These are phyloP conservation scores for Lentinus brumalis DNA, from an alignment of 768 basidiomycete genomes.

Conservation along the genomic window DNA sequence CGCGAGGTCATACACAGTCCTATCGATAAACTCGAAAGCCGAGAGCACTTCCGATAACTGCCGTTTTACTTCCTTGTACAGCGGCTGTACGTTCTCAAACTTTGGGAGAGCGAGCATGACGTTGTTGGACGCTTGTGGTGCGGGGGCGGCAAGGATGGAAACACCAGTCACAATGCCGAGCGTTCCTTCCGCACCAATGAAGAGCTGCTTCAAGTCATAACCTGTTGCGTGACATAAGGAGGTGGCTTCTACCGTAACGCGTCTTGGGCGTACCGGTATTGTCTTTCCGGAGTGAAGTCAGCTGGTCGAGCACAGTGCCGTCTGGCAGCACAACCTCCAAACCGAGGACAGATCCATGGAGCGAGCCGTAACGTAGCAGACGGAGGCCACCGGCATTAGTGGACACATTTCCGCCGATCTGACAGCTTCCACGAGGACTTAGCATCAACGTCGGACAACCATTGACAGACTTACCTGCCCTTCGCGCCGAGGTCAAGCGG, in stretches of 20 bases:
- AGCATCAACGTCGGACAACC: background rate
- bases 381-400: conserved; percentile 98
- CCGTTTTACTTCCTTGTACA: conserved; percentile 79
- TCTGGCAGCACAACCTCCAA: conserved; percentile 95
- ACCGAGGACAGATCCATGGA: conserved; percentile 94
- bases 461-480: conserved; percentile 63
- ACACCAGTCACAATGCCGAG: conserved; percentile 94
- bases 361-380: conserved; percentile 88
- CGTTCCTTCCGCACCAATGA: conserved; percentile 97
- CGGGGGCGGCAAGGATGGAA: conserved; percentile 88
- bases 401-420: conserved; percentile 95
- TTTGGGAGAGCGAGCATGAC: conserved; percentile 87
- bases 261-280: conserved; percentile 74
- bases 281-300: conserved; percentile 93
- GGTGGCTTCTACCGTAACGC: background rate
- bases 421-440: conserved; percentile 59
- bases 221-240: conserved; percentile 48
- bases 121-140: conserved; percentile 84
- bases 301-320: conserved; percentile 85
- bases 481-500: conserved; percentile 95
- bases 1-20: conserved; percentile 81
- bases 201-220: conserved; percentile 97
- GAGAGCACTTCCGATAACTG: conserved; percentile 93
- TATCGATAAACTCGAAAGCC: conserved; percentile 96
- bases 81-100: conserved; percentile 83